Evolutionary conservation across 768 basidiomycete genomes (phyloP).

Genomic region (Boletus reticuloceps): DNA sequence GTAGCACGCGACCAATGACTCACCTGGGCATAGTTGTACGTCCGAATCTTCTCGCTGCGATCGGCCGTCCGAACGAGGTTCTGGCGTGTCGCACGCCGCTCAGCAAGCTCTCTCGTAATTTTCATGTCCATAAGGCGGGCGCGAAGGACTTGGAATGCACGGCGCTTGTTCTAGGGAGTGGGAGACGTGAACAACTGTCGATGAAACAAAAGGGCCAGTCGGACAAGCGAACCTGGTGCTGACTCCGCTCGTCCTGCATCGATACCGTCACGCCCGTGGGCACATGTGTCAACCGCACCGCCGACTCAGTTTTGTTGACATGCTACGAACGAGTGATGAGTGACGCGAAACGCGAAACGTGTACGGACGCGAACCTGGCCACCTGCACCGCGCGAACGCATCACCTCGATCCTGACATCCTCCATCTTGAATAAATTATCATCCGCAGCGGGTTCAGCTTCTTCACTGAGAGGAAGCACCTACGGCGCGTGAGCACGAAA

Average conservation of each 20-base stretch:
- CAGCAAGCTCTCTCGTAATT: conserved; percentile 64
- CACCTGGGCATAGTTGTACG: conserved; percentile 92
- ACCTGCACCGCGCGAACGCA: conserved; percentile 96
- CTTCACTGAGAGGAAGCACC: conserved; percentile 82
- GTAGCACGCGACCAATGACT: background rate
- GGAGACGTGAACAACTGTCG: background rate
- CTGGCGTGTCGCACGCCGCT: conserved; percentile 64
- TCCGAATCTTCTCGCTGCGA: conserved; percentile 91
- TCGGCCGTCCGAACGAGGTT: conserved; percentile 80
- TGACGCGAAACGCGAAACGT: background rate
- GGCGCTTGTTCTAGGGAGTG: conserved; percentile 71
- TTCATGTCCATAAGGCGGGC: conserved; percentile 84
- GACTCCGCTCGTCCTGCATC: conserved; percentile 97
- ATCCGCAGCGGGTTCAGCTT: conserved; percentile 46
- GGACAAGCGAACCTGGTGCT: conserved; percentile 68
- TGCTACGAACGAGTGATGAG: conserved; percentile 51
- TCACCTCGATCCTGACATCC: conserved; percentile 89
- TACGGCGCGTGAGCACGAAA: conserved; percentile 26
- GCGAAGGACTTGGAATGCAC: conserved; percentile 87
- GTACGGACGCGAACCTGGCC: conserved; percentile 64
- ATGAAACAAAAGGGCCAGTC: background rate
- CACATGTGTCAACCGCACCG: conserved; percentile 88
- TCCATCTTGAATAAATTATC: conserved; percentile 79
- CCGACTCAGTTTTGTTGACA: conserved; percentile 98
- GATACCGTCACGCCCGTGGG: conserved; percentile 94